A percentile compares a stretch with the other conserved stretches of the same genome.
phyloP scores from a whole-genome alignment of 2,329 filamentous ascomycete genomes.

The Bipolaris oryzae region DNA sequence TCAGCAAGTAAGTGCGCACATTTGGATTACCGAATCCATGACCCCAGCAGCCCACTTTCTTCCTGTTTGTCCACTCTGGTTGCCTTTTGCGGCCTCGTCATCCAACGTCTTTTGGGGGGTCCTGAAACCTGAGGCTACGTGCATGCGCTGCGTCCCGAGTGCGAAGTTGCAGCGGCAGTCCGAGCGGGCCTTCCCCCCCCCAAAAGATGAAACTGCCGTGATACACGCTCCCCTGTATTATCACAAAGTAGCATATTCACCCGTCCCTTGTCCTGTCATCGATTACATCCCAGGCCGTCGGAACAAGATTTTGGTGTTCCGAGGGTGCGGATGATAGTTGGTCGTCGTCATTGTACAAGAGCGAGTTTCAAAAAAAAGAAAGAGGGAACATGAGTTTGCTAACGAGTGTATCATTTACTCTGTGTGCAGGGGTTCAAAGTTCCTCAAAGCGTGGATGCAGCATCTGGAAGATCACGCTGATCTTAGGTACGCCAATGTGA shows the following conservation, averaged over 20 bases:
- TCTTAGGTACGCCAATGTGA: constrained; percentile 80
- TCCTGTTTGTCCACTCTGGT: constrained; percentile 1
- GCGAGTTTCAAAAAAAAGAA: not conserved
- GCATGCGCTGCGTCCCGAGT: constrained; percentile 14
- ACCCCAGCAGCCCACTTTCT: not conserved
- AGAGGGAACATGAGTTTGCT: not conserved
- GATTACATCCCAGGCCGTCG: not conserved
- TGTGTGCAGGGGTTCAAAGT: constrained; percentile 72
- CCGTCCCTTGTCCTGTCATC: not conserved
- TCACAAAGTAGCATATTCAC: constrained; percentile 4
- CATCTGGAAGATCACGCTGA: constrained; percentile 90
- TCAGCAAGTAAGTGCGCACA: constrained; percentile 70
- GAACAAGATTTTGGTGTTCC: not conserved
- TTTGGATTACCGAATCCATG: constrained; percentile 6
- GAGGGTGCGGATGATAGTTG: not conserved
- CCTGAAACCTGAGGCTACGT: constrained; percentile 17
- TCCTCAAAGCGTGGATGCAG: constrained; percentile 89
- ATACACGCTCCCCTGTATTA: constrained; percentile 19
- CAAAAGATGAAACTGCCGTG: constrained; percentile 24
- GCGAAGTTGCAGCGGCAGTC: constrained; percentile 8
- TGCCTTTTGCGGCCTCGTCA: not conserved
- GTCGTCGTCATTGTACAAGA: not conserved
- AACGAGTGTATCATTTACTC: constrained; percentile 18
- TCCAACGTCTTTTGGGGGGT: not conserved
- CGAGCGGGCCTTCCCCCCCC: constrained; percentile 4